These are phyloP conservation scores for Fusarium albidum DNA, from an alignment of 2,329 filamentous ascomycete species.

Conservation along the genomic window DNA sequence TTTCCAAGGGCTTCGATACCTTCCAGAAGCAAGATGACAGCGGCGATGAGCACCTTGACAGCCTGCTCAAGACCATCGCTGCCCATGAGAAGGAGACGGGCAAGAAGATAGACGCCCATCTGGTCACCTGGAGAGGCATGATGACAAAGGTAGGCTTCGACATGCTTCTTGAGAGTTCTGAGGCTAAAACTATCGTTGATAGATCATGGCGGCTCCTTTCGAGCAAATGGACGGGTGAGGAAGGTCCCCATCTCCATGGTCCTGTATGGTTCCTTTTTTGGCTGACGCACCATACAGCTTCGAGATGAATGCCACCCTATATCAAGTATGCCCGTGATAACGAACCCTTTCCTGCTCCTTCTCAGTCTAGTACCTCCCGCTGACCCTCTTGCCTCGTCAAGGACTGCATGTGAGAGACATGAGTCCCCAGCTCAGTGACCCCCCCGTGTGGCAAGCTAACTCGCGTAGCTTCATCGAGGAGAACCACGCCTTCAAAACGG, in stretches of 20 bases:
- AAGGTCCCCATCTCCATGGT: slow-evolving; percentile 37
- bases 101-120: slow-evolving; percentile 74
- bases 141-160: slow-evolving; percentile 93
- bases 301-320: slow-evolving; percentile 93
- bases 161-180: background rate
- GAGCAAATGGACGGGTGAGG: slow-evolving; percentile 80
- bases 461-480: slow-evolving; percentile 87
- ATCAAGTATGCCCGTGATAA: slow-evolving; percentile 72
- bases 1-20: slow-evolving; percentile 81
- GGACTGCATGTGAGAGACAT: slow-evolving; percentile 60
- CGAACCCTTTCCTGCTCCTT: background rate
- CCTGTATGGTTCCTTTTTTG: slow-evolving; percentile 10
- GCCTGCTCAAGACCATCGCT: slow-evolving; percentile 78
- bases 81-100: slow-evolving; percentile 74
- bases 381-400: slow-evolving; percentile 41
- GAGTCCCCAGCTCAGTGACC: background rate
- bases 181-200: slow-evolving; percentile 15
- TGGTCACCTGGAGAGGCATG: slow-evolving; percentile 97
- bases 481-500: slow-evolving; percentile 77
- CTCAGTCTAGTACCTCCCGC: background rate
- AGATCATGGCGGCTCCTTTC: slow-evolving; percentile 89
- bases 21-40: slow-evolving; percentile 86
- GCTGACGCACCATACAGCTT: slow-evolving; percentile 66
- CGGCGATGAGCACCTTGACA: slow-evolving; percentile 86
- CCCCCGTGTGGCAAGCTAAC: slow-evolving; percentile 4